Evolutionary conservation across 495 filamentous ascomycete species (phyloP), one percentile per base, ranked within the genome.

Genomic region (Lasiosphaeriaceae sp.): DNA sequence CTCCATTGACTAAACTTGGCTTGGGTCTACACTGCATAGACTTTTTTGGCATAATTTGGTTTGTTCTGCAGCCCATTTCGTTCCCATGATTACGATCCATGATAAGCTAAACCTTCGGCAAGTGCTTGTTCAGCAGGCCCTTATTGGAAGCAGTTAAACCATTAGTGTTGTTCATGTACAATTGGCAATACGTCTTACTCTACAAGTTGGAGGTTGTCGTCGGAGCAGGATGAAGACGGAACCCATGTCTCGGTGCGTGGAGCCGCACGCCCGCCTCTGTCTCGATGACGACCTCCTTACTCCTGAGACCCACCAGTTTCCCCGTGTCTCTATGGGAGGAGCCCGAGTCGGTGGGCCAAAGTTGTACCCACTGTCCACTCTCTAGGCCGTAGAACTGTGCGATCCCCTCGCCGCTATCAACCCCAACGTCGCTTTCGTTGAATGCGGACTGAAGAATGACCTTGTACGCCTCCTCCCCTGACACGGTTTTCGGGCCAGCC

Each of bases 311-410:
- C 17, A 83, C 71, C 57, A 86, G 58, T 45, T 49, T 67, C 0
- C 83, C 84, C 11, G 61, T 55, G 64, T 87, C 86, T 53, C 75
- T 76, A 60, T 82, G 73, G 11, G 43, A 69, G 44, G 69, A 77
- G 11, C 84, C 86, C 23, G 74, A 77, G 59, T 86, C 83, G 11
- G 73, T 78, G 7, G 83, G 83, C 69, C 76, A 81, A 49, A 86
- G 58, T 63, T 80, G 70, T 12, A 86, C 75, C 51, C 66, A 45
- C 16, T 69, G 58, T 1, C 82, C 82, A 60, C 76, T 76, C 53
- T 64, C 64, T 57, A 84, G 54, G 1, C 72, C 73, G 41, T 57
- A 51, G 8, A 57, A 62, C 29, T 57, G 57, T 4, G 66, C 70
- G 16, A 71, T 31, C 35, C 59, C 54, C 50, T 74, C 72, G 11